Base-by-base conservation (phyloP, 2,329 filamentous ascomycete genomes). In the Pseudocercospora macadamiae region DNA sequence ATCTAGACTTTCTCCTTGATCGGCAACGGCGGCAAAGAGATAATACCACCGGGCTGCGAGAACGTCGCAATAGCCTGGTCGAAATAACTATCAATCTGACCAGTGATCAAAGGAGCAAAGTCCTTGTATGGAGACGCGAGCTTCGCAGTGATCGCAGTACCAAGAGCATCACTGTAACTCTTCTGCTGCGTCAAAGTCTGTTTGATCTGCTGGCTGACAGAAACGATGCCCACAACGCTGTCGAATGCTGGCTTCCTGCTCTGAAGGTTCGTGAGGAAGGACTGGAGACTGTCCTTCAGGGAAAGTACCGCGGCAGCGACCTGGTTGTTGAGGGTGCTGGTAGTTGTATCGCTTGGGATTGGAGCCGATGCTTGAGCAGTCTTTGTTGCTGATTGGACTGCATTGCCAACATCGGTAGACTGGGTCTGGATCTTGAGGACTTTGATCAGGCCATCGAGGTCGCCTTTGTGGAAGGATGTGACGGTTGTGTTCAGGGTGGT, bases 191-290 rank as follows among this genome's bases (percentile, higher is more conserved):
- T 51, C 10, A 64, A 28, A 3, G 56, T 54, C 45, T 58, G 44
- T 34, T 54, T 32, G 18, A 64, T 57, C 12, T 55, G 54, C n/a
- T 56, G 54, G 18, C 54, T 53, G 8, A 60, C 59, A 18, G 48
- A 51, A 23, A 49, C 52, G 12, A 62, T 16, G 0, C 21, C 48
- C 4, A 57, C 23, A 6, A 64, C 57, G 19, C 53, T 34, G n/a
- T 64, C 59, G 42, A 64, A 64, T 1, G 59, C 62, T 12, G 62
- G 51, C 55, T 64, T 62, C 32, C 62, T 57, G 28, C 21, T 32
- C 10, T 59, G 47, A 23, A 62, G 32, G 36, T 62, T 62, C 10
- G 54, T 51, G 28, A 64, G 56, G 28, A 64, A 61, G 14, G 48
- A 49, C 5, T 57, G 49, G 26, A 61, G 55, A 18, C 54, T 32